These are phyloP conservation scores for Vaucheria bursata DNA, from an alignment of 352 stramenopile species.

Conservation along the genomic window DNA sequence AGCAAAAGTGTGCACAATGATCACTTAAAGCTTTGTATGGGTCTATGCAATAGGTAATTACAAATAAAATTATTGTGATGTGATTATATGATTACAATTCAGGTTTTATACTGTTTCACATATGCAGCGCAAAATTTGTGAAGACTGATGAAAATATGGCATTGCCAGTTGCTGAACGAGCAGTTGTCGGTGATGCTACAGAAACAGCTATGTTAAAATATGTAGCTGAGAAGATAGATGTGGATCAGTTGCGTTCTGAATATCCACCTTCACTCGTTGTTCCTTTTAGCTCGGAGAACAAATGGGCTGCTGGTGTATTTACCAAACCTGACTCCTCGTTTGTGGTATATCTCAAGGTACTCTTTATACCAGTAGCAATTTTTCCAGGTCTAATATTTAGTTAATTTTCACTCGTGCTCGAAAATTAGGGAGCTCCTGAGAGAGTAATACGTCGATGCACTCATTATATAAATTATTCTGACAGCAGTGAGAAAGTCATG, in stretches of 20 bases:
- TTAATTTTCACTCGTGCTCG: neutral
- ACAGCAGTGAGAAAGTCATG: neutral
- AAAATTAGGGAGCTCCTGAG: constrained; percentile 4
- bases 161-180: neutral
- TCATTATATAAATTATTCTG: neutral
- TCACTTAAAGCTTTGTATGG: neutral
- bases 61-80: too few species aligned
- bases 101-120: too few species aligned
- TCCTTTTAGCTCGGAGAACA: constrained; percentile 2
- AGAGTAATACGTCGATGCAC: constrained; percentile 1
- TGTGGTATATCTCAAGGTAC: constrained; percentile 10
- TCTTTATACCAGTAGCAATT: too few species aligned
- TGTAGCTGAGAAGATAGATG: neutral
- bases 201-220: constrained; percentile 5
- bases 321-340: neutral
- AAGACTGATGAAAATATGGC: neutral
- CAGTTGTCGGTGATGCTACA: constrained; percentile 7
- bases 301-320: constrained; percentile 7
- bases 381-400: too few species aligned
- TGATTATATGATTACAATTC: too few species aligned
- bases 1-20: neutral
- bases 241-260: neutral
- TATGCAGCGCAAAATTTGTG: constrained; percentile 13
- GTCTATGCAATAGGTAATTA: constrained; percentile 11
- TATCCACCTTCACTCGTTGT: neutral